Evolutionary conservation across 345 rosid species (phyloP), one percentile per base, ranked within the genome.

Genomic region (Euphorbia lathyris): DNA sequence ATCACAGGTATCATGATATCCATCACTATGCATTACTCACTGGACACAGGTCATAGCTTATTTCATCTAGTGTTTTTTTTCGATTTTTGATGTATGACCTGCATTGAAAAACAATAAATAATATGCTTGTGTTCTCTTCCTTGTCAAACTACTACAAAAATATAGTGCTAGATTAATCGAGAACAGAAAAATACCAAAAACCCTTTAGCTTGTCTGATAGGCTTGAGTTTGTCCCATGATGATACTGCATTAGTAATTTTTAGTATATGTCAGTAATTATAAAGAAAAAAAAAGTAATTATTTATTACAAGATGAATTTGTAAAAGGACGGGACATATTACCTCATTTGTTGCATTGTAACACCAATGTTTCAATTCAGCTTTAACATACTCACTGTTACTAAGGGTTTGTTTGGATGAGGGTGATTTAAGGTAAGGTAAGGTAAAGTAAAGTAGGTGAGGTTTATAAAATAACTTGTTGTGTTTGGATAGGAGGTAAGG

Each of bases 311-410:
- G 23, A 60, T 42, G 36, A 61, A 61, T 48, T 58, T 22, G 55
- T 70, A 80, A 40, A 27, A 69, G 36, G 36, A 62, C 47, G 63
- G 47, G 53, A 34, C 38, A 7, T 60, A 58, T 52, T 83, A 93
- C 98, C 93, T 90, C 97, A 72, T 93, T 94, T 0, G 98, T 93
- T 79, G 98, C 97, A 58, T 87, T 86, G 67, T 84, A 88, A 75
- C 98, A 93, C 98, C 97, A 93, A 64, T 91, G 96, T 77, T 93
- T 97, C 76, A 93, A 76, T 79, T 93, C 98, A 68, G 98, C 88
- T 77, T 91, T 93, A 23, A 90, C 96, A 56, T 93, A 93, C 73
- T 93, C 98, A 0, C 98, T 97, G 58, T 93, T 93, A 73, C 98
- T 93, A 77, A n/a, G n/a, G n/a, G n/a, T n/a, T n/a, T n/a, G n/a